These are phyloP conservation scores for Glebionis coronaria DNA, from an alignment of 129 eudicot species.

Conservation along the genomic window DNA sequence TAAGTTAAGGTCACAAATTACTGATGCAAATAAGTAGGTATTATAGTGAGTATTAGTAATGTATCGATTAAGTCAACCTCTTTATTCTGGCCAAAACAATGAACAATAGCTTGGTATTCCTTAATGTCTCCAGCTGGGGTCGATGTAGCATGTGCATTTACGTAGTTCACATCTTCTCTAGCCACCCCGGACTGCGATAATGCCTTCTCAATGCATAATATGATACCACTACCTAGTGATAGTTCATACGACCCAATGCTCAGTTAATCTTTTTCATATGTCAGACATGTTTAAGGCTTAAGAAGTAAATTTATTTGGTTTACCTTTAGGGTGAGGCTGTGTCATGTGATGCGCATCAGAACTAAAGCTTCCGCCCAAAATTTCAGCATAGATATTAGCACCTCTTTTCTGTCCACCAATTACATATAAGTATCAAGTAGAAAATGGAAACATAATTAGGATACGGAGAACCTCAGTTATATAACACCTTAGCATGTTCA, in stretches of 20 bases:
- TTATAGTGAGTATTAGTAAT: constrained; percentile 1
- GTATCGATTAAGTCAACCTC: constrained; percentile 41
- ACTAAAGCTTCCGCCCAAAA: constrained; percentile 86
- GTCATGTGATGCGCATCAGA: constrained; percentile 93
- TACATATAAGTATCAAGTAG: neutral
- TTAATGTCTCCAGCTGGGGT: constrained; percentile 63
- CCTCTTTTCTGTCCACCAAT: constrained; percentile 56
- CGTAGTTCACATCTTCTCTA: constrained; percentile 82
- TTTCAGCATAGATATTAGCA: constrained; percentile 75
- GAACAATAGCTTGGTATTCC: constrained; percentile 70
- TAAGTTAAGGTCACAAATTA: neutral
- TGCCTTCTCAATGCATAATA: constrained; percentile 75
- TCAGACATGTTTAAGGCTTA: neutral
- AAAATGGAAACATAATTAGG: constrained; percentile 5
- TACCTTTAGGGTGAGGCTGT: constrained; percentile 94
- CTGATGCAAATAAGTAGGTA: neutral
- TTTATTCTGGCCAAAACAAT: constrained; percentile 77
- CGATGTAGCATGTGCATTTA: constrained; percentile 26
- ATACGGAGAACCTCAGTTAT: neutral
- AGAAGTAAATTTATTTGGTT: constrained; percentile 1
- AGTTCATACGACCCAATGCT: neutral
- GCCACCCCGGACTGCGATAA: constrained; percentile 63
- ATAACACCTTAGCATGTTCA: constrained; percentile 73
- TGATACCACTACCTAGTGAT: constrained; percentile 58
- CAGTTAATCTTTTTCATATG: neutral